Conservation (phyloP, 805 yeast genomes). For the Clavispora fructus region DNA sequence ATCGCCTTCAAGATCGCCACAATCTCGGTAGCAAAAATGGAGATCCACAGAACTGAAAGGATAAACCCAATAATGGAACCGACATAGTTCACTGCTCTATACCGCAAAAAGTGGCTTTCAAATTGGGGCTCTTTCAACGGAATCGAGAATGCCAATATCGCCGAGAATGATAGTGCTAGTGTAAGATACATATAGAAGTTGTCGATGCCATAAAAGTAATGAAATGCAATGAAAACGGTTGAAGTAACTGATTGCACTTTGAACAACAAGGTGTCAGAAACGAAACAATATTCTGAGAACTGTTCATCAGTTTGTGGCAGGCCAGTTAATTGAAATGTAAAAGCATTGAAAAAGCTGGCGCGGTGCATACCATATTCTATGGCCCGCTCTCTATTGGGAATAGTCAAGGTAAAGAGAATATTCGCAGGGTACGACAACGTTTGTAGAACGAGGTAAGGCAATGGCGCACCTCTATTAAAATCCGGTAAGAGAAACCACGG, state of each 20-base stretch:
- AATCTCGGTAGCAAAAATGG: conserved; percentile 64
- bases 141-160: not conserved
- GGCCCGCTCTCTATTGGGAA: conserved; percentile 14
- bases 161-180: not conserved
- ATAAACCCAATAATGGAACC: conserved; percentile 56
- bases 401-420: conserved; percentile 9
- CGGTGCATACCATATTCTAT: conserved; percentile 6
- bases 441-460: conserved; percentile 1
- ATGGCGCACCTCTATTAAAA: conserved; percentile 2
- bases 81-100: conserved; percentile 14
- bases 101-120: conserved; percentile 6
- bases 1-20: conserved; percentile 58
- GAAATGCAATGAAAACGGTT: conserved; percentile 3
- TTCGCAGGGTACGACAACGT: conserved; percentile 8
- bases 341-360: conserved; percentile 6
- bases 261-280: conserved; percentile 5
- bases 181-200: conserved; percentile 3
- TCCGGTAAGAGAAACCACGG: conserved; percentile 5
- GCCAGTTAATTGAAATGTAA: conserved; percentile 7
- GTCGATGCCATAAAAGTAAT: not conserved
- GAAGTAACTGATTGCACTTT: conserved; percentile 6
- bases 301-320: not conserved
- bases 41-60: conserved; percentile 62
- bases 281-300: conserved; percentile 5
- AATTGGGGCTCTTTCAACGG: conserved; percentile 2